Evolutionary conservation across 1,284 basidiomycete genomes (phyloP), one percentile per base, ranked within the genome.

Genomic region (Rhodotorula sp.): DNA sequence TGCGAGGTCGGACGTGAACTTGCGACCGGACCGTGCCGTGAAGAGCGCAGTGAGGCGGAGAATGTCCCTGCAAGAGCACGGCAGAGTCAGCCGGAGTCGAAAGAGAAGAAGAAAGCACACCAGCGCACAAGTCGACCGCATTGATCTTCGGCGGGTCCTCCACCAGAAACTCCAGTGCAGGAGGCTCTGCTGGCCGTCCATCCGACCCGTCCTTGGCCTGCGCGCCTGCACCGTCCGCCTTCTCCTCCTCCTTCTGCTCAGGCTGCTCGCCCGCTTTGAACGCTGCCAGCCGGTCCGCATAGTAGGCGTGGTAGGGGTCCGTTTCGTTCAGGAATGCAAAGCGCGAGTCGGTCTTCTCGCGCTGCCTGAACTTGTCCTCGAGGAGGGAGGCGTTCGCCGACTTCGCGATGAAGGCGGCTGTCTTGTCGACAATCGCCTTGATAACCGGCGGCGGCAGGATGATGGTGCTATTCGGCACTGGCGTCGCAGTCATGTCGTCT

Each of bases 241-340:
- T 64, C 20, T 60, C 69, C 34, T 70, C 74, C 20, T 55, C 55
- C 51, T 70, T 68, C 40, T 65, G 57, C 31, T 66, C 65, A 2
- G 52, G 59, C 80, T 79, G 92, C 74, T 83, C 83, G 44, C 90
- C 89, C 59, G 87, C 84, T 69, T 86, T 81, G 72, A 91, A 86
- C 77, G 86, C 87, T 63, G 91, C 88, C 82, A 94, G 87, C 79
- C 89, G 88, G 83, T 94, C 88, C 78, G 89, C 87, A 80, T 98
- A 98, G 83, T 98, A 97, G 72, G 90, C 90, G 87, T 97, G 91
- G 83, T 95, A 98, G 76, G 94, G 92, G 84, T 98, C 94, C 67
- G 88, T 87, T 61, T 81, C 79, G 82, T 94, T 93, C 80, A 98
- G 85, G 84, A 98, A 98, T 66, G 93, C 91, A 84, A 97, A 97